Evolutionary conservation across 352 stramenopile species (phyloP).

Genomic region (Globisporangium nunn): DNA sequence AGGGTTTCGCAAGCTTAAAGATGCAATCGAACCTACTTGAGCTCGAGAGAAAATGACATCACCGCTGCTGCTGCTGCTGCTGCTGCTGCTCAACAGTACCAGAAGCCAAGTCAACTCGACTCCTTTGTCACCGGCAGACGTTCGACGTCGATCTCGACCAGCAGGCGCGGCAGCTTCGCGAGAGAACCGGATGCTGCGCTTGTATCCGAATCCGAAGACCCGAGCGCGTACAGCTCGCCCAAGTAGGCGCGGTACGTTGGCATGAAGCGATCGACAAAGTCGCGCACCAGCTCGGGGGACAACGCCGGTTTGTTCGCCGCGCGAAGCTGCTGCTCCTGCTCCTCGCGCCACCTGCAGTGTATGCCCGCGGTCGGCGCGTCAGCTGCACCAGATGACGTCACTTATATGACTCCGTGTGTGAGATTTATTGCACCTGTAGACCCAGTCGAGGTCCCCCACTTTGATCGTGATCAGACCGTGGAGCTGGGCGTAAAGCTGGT

Average conservation of each 20-base stretch:
- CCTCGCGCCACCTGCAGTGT: slow-evolving; percentile 59
- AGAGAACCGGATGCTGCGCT: slow-evolving; percentile 7
- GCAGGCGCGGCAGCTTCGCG: slow-evolving; percentile 32
- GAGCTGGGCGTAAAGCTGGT: slow-evolving; percentile 58
- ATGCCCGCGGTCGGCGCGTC: neutral
- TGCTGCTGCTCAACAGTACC: too few species aligned
- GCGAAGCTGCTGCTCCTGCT: slow-evolving; percentile 67
- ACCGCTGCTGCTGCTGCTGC: too few species aligned
- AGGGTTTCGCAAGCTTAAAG: neutral
- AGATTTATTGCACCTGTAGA: slow-evolving; percentile 55
- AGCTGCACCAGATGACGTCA: too few species aligned
- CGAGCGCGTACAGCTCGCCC: slow-evolving; percentile 37
- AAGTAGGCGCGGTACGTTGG: slow-evolving; percentile 74
- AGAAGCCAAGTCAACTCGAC: neutral
- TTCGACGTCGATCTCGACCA: slow-evolving; percentile 44
- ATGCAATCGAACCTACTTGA: neutral
- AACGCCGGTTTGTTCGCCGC: slow-evolving; percentile 53
- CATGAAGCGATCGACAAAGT: slow-evolving; percentile 88
- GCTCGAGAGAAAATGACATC: too few species aligned
- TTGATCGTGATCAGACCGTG: slow-evolving; percentile 71
- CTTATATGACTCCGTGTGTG: too few species aligned
- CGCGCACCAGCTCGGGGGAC: slow-evolving; percentile 51
- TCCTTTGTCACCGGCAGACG: slow-evolving; percentile 22
- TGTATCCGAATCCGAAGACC: neutral
- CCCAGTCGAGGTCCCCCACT: slow-evolving; percentile 61